Evolutionary conservation across 371 early-diverging fungal species (phyloP).

Genomic region (Astathelohania contejeani): DNA sequence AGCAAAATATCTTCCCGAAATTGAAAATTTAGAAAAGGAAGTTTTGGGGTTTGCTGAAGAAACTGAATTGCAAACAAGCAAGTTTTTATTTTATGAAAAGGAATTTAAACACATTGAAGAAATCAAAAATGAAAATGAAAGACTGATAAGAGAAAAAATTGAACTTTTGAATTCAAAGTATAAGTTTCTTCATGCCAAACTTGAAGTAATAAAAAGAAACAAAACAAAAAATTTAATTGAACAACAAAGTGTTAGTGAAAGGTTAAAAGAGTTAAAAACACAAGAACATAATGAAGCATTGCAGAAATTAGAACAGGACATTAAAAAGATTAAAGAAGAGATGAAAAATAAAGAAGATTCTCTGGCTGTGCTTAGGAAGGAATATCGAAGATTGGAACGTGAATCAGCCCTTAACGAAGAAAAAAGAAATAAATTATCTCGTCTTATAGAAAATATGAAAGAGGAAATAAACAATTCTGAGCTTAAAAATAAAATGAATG

Average conservation of each 20-base stretch:
- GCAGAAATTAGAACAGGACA: slow-evolving; percentile 54
- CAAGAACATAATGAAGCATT: background rate
- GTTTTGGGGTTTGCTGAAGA: slow-evolving; percentile 57
- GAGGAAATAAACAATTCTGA: slow-evolving; percentile 61
- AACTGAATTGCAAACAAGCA: slow-evolving; percentile 63
- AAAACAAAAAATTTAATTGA: slow-evolving; percentile 9
- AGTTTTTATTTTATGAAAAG: slow-evolving; percentile 40
- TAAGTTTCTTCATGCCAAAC: no score
- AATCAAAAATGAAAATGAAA: slow-evolving; percentile 62
- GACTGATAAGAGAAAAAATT: slow-evolving; percentile 10
- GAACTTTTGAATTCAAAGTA: slow-evolving; percentile 21
- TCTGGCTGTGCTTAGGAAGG: slow-evolving; percentile 54
- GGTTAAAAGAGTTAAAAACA: background rate
- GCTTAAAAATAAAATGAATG: slow-evolving; percentile 59
- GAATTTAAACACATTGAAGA: slow-evolving; percentile 57
- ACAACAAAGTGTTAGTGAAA: background rate
- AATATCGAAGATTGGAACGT: slow-evolving; percentile 9
- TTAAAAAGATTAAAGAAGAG: slow-evolving; percentile 54
- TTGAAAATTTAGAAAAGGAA: slow-evolving; percentile 62
- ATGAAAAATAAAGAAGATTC: no score
- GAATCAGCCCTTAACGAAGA: slow-evolving; percentile 2
- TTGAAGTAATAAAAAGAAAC: slow-evolving; percentile 57
- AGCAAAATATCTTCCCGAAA: slow-evolving; percentile 64
- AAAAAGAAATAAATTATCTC: slow-evolving; percentile 41
- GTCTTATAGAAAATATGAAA: slow-evolving; percentile 5